phyloP scores from a whole-genome alignment of 768 basidiomycete genomes.

The Rhodotorula sphaerocarpa region DNA sequence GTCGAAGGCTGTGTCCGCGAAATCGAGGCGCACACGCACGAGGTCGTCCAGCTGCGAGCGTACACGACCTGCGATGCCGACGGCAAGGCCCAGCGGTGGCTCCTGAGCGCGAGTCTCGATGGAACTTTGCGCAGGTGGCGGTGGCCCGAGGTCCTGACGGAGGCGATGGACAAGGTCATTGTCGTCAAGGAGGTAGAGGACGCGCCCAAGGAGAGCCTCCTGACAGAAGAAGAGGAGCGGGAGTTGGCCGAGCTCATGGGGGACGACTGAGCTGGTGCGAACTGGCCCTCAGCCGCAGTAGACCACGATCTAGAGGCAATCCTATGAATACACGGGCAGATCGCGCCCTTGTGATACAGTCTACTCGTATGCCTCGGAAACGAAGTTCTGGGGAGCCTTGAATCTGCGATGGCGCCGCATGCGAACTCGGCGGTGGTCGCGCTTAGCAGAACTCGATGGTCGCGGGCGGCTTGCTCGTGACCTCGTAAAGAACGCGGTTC shows the following conservation, averaged over 20 bases:
- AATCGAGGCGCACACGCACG: slow-evolving; percentile 82
- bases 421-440: background rate
- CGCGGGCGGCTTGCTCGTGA: slow-evolving; percentile 93
- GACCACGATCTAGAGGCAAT: too few relatives aligned
- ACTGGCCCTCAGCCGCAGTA: too few relatives aligned
- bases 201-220: slow-evolving; percentile 37
- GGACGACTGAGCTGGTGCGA: too few relatives aligned
- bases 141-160: slow-evolving; percentile 52
- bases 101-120: slow-evolving; percentile 76
- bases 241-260: slow-evolving; percentile 75
- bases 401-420: background rate
- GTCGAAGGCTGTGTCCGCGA: slow-evolving; percentile 51
- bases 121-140: slow-evolving; percentile 80
- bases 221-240: slow-evolving; percentile 83
- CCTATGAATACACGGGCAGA: too few relatives aligned
- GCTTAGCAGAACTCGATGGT: slow-evolving; percentile 38
- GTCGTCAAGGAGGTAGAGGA: slow-evolving; percentile 40
- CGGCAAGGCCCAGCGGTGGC: slow-evolving; percentile 63
- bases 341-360: too few relatives aligned
- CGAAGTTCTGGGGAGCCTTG: too few relatives aligned
- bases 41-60: slow-evolving; percentile 64
- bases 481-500: slow-evolving; percentile 50
- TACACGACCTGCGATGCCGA: slow-evolving; percentile 53
- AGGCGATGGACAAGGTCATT: slow-evolving; percentile 40
- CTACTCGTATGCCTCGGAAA: too few relatives aligned